phyloP scores from a whole-genome alignment of 1,139 yeast species.

The Hemisphaericaspora xylanilytica region DNA sequence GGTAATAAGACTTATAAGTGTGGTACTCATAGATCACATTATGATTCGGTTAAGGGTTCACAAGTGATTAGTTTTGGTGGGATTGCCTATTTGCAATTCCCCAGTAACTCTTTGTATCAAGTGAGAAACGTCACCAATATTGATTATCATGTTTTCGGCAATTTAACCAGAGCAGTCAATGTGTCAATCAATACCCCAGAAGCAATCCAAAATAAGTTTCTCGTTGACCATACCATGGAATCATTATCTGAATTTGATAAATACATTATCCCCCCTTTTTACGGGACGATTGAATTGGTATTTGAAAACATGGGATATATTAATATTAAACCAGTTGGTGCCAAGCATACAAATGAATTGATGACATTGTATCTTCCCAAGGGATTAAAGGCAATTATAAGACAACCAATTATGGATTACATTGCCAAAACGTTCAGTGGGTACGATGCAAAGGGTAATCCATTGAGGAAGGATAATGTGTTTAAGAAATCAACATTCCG shows the following conservation, averaged over 20 bases:
- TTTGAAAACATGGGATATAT: slow-evolving; percentile 68
- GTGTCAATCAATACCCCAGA: slow-evolving; percentile 19
- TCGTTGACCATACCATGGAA: slow-evolving; percentile 21
- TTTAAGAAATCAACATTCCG: slow-evolving; percentile 26
- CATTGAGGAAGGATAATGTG: slow-evolving; percentile 30
- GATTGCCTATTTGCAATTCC: slow-evolving; percentile 46
- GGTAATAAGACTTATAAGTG: slow-evolving; percentile 36
- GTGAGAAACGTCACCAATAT: slow-evolving; percentile 37
- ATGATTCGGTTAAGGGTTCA: slow-evolving; percentile 41
- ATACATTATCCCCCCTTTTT: slow-evolving; percentile 63
- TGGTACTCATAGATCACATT: slow-evolving; percentile 36
- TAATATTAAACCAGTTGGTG: slow-evolving; percentile 63
- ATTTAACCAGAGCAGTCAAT: slow-evolving; percentile 27
- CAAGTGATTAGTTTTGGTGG: slow-evolving; percentile 60
- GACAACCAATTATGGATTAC: slow-evolving; percentile 39
- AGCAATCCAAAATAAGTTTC: slow-evolving; percentile 26
- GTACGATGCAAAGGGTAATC: slow-evolving; percentile 37
- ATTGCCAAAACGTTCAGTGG: slow-evolving; percentile 36
- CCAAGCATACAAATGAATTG: slow-evolving; percentile 26
- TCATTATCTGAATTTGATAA: slow-evolving; percentile 35
- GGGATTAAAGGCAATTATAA: slow-evolving; percentile 28
- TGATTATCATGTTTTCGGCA: slow-evolving; percentile 24
- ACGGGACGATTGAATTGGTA: slow-evolving; percentile 66
- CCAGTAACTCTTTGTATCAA: slow-evolving; percentile 43
- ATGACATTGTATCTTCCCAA: slow-evolving; percentile 33